A percentile compares a stretch with the other conserved stretches of the same genome.
These are phyloP conservation scores for Trypanosoma mega DNA, from an alignment of 208 protist genomes.

Conservation along the genomic window DNA sequence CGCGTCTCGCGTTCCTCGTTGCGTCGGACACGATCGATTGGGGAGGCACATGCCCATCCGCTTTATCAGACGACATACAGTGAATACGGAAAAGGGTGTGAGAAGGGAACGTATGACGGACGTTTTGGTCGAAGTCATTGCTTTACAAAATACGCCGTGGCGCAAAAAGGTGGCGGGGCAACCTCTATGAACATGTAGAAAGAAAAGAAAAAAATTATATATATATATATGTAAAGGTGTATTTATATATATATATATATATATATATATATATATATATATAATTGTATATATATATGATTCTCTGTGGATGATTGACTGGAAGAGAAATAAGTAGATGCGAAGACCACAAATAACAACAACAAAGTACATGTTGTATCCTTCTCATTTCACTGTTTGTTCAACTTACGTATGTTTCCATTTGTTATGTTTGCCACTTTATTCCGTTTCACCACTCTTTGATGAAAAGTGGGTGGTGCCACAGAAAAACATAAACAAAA, in stretches of 20 bases:
- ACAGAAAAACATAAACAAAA: no score
- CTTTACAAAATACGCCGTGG: constrained; percentile 61
- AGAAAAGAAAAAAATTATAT: constrained; percentile 8
- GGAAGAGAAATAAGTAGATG: no score
- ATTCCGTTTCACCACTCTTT: no score
- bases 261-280: constrained; percentile 1
- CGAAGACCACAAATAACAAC: no score
- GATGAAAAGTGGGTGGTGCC: no score
- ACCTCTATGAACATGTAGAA: constrained; percentile 90
- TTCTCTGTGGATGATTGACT: no score
- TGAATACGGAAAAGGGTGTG: constrained; percentile 70
- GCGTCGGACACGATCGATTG: constrained; percentile 52
- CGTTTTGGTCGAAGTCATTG: constrained; percentile 59
- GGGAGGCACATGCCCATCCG: constrained; percentile 47
- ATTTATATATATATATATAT: constrained; percentile 4
- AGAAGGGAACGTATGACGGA: constrained; percentile 22
- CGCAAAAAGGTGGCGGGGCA: constrained; percentile 41
- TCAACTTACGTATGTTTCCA: no score
- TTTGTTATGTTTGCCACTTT: no score
- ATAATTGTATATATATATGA: background rate
- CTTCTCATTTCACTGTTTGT: no score
- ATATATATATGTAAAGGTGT: background rate
- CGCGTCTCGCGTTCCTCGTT: constrained; percentile 35
- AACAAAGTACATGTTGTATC: no score
- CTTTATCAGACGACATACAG: constrained; percentile 68